Evolutionary conservation across 176 grass and related monocot species (phyloP).

Genomic region (Carex littledalei): DNA sequence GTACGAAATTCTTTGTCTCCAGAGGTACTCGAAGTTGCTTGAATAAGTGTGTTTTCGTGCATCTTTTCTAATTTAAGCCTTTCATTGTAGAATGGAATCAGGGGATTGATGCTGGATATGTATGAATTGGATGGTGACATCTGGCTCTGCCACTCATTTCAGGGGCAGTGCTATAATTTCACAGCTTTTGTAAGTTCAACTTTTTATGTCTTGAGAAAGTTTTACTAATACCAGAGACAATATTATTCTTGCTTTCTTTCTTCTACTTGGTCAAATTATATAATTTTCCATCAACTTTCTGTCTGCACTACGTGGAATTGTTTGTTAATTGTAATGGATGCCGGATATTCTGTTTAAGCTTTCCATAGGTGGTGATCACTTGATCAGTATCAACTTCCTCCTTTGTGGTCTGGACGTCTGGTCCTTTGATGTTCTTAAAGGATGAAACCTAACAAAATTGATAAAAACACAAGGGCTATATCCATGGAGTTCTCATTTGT

Average conservation of each 20-base stretch:
- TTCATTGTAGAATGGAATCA: slow-evolving; percentile 63
- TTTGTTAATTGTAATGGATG: neutral
- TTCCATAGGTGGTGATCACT: neutral
- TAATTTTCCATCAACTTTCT: neutral
- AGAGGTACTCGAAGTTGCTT: neutral
- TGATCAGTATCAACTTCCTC: neutral
- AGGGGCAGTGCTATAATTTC: slow-evolving; percentile 97
- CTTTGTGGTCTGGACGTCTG: neutral
- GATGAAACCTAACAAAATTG: neutral
- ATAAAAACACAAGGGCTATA: neutral
- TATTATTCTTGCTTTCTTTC: neutral
- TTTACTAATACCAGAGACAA: no score
- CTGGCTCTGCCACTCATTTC: slow-evolving; percentile 93
- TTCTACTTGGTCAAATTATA: neutral
- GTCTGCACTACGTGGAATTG: neutral
- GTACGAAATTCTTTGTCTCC: neutral
- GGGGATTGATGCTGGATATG: slow-evolving; percentile 96
- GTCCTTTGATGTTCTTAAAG: neutral
- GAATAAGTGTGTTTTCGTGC: neutral
- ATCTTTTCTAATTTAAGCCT: neutral
- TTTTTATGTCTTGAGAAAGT: neutral
- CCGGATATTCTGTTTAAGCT: neutral
- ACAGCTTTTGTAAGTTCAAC: slow-evolving; percentile 73
- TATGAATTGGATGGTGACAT: slow-evolving; percentile 83
- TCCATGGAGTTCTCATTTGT: neutral